Evolutionary conservation across 148 eudicot genomes (phyloP), one percentile per base, ranked within the genome.

Genomic region (Pharnaceum exiguum): DNA sequence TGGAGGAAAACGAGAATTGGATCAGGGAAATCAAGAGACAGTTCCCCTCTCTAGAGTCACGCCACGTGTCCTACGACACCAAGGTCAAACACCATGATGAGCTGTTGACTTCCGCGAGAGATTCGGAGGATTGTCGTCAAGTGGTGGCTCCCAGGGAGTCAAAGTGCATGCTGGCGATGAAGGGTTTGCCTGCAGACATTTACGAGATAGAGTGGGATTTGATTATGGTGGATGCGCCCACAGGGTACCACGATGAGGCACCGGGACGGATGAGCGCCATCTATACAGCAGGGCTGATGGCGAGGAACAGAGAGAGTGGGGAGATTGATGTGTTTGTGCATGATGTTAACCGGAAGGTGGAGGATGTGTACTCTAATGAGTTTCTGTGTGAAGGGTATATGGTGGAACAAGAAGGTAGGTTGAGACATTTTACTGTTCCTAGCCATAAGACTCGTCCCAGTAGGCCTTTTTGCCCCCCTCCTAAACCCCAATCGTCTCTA

Each of bases 151-250:
- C 74, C 2, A 52, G 74, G 43, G 30, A 58, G 30, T 80, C 90
- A 0, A 54, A 64, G 30, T 89, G 94, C 31, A 38, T 16, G n/a
- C 72, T 89, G 1, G 78, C 96, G 0, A 40, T 82, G 15, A 79
- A 66, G 52, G 73, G 77, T 1, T 37, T 89, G 1, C 87, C 94
- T 0, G 55, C 37, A 2, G 87, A 78, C 43, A 54, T 89, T 5
- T 89, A 85, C 7, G 87, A 85, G 12, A 66, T 75, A 1, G 90
- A 80, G 38, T 89, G 96, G 96, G 96, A 89, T 46, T 44, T 85
- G 69, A 77, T 89, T 30, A 89, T 89, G 94, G 89, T 89, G 68
- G 96, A 89, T 47, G 94, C 96, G 23, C 96, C 96, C 1, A 83
- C 87, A 1, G 94, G 96, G 28, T 89, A 69, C 44, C 76, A 72